Evolutionary conservation across 1,139 yeast genomes (phyloP), one percentile per base, ranked within the genome.

Genomic region (Yamadazyma trypodendri): DNA sequence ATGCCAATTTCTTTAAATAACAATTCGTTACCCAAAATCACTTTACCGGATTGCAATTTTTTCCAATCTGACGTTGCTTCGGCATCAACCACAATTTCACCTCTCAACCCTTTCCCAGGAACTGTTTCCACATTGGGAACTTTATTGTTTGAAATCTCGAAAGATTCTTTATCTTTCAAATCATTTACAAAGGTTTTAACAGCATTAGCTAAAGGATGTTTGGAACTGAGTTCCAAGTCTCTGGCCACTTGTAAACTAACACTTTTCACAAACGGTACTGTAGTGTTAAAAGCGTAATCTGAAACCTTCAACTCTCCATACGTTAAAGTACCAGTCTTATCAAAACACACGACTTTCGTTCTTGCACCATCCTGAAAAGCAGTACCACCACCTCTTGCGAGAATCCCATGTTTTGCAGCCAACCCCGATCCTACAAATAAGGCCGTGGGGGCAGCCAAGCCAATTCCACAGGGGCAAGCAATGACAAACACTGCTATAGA

Each of bases 311-410:
- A 71, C 24, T 77, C 77, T 1, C 86, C 86, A 16, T 78, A 80
- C 0, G 94, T 84, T 43, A 84, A 63, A 0, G 94, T 84, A 1
- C 94, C 94, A 0, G 94, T 84, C 49, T 84, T 84, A 58, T 84
- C 94, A 57, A 84, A 84, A 50, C 90, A 84, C 11, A 84, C 75
- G 32, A 81, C 73, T 40, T 77, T 75, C 24, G 81, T 65, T 22
- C 65, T 66, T 2, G 89, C 76, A 2, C 84, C 90, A 52, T 84
- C 88, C 58, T 84, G 90, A 54, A 84, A 84, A 1, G 92, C 89
- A 36, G 79, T 81, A 32, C 94, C 94, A 10, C 94, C 94, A 24
- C 92, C 92, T 50, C 82, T 75, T 2, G 85, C 89, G 34, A 84
- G 63, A 34, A 84, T 80, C n/a, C 94, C 94, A 54, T 79, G 48